A percentile compares a stretch with the other conserved stretches of the same genome.
Evolutionary conservation across 2,329 filamentous ascomycete genomes (phyloP).

Genomic region (Hymenoscyphus scutula): DNA sequence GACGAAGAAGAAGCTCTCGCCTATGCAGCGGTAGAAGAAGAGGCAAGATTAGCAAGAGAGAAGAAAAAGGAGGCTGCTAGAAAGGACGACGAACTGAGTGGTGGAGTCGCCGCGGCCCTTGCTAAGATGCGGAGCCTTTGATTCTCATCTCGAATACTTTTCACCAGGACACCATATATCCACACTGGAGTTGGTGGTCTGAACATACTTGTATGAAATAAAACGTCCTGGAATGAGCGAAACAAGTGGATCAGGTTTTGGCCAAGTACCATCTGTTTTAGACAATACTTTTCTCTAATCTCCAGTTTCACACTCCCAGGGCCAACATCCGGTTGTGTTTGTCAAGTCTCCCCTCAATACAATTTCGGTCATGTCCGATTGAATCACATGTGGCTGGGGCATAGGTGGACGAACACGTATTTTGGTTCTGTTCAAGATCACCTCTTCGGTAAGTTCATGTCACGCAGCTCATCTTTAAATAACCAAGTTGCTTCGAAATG

Average conservation of each 20-base stretch:
- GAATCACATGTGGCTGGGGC: neutral
- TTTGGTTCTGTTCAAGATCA: too few species aligned
- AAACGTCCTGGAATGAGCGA: neutral
- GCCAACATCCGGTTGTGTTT: neutral
- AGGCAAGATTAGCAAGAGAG: slow-evolving; percentile 36
- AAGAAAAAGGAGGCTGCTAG: slow-evolving; percentile 27
- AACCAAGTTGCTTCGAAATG: neutral
- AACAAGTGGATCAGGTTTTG: neutral
- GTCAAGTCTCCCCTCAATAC: neutral
- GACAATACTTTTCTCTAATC: neutral
- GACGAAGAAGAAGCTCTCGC: slow-evolving; percentile 49
- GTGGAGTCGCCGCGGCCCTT: slow-evolving; percentile 59
- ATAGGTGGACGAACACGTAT: too few species aligned
- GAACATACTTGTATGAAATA: neutral
- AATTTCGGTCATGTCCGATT: neutral
- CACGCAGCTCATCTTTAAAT: neutral
- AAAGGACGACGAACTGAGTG: slow-evolving; percentile 48
- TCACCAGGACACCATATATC: neutral
- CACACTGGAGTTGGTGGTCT: neutral
- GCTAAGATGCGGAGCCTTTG: slow-evolving; percentile 45
- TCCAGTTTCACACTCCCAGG: neutral
- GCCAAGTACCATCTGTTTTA: neutral
- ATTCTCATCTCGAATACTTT: neutral
- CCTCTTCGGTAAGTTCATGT: too few species aligned
- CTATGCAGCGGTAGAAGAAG: slow-evolving; percentile 46